Evolutionary conservation across 768 basidiomycete species (phyloP).

Genomic region (Lactarius hengduanensis): DNA sequence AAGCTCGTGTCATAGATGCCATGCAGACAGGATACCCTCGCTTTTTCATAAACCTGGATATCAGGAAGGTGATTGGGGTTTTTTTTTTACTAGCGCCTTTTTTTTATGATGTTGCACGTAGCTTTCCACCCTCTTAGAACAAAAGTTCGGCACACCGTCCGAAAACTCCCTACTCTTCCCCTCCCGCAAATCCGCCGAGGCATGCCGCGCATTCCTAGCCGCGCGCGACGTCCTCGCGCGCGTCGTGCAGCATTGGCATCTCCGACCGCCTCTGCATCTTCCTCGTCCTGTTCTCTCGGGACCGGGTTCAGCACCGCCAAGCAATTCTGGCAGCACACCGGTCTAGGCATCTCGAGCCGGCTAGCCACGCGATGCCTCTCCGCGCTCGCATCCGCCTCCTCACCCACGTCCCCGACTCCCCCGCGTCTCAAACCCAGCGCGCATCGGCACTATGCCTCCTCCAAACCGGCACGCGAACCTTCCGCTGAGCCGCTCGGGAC

Average conservation of each 20-base stretch:
- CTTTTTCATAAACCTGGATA: constrained; percentile 88
- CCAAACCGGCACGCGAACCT: constrained; percentile 33
- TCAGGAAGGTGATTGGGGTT: constrained; percentile 67
- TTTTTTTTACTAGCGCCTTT: background rate
- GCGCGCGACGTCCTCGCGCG: constrained; percentile 51
- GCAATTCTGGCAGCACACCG: constrained; percentile 96
- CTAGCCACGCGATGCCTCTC: constrained; percentile 80
- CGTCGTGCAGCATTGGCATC: constrained; percentile 70
- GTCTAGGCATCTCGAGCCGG: constrained; percentile 85
- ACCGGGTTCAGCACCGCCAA: constrained; percentile 66
- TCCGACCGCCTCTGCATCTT: constrained; percentile 55
- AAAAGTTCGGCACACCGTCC: constrained; percentile 67
- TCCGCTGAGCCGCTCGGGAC: constrained; percentile 46
- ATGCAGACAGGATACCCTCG: constrained; percentile 94
- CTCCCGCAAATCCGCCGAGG: constrained; percentile 65
- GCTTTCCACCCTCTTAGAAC: constrained; percentile 76
- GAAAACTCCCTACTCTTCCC: constrained; percentile 83
- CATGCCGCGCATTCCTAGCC: constrained; percentile 73
- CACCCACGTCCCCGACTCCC: constrained; percentile 27
- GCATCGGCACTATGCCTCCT: constrained; percentile 59
- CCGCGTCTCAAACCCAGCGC: constrained; percentile 30
- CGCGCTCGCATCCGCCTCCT: constrained; percentile 48
- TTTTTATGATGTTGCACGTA: constrained; percentile 34
- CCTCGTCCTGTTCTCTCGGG: constrained; percentile 73
- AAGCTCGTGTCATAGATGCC: constrained; percentile 67